Conservation (phyloP, 1,284 basidiomycete genomes). For the Apiotrichum gamsii region DNA sequence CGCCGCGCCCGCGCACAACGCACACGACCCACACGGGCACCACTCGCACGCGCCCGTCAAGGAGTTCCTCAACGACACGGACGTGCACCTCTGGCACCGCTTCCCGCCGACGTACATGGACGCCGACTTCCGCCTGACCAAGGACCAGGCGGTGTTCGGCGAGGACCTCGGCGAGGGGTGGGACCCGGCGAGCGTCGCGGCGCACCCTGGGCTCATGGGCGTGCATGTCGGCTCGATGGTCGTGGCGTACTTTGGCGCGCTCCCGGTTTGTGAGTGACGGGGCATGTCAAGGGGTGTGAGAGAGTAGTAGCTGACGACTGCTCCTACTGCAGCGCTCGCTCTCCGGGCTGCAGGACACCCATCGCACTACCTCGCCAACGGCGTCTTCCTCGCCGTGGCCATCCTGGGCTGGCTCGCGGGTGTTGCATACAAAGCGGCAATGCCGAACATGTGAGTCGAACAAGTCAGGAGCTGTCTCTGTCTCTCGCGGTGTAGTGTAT, state of each 20-base stretch:
- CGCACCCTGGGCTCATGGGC: slow-evolving; percentile 31
- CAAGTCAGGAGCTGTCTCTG: too few relatives aligned
- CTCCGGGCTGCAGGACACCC: slow-evolving; percentile 37
- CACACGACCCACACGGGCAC: slow-evolving; percentile 21
- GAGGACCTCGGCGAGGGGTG: slow-evolving; percentile 35
- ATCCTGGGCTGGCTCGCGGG: slow-evolving; percentile 39
- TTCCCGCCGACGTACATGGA: slow-evolving; percentile 39
- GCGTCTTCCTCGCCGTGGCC: slow-evolving; percentile 25
- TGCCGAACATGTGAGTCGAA: slow-evolving; percentile 33
- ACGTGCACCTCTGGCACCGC: slow-evolving; percentile 33
- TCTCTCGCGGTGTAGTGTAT: neutral
- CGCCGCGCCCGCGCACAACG: neutral
- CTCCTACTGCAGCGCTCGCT: slow-evolving; percentile 35
- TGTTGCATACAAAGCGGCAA: slow-evolving; percentile 32
- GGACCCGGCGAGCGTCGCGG: slow-evolving; percentile 23
- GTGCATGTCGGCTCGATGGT: slow-evolving; percentile 29
- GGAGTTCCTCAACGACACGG: slow-evolving; percentile 27
- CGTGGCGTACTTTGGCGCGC: slow-evolving; percentile 34
- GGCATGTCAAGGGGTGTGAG: too few relatives aligned
- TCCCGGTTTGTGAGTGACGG: slow-evolving; percentile 33
- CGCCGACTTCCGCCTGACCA: slow-evolving; percentile 34
- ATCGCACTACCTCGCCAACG: slow-evolving; percentile 33
- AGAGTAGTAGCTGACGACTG: too few relatives aligned
- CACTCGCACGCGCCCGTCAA: slow-evolving; percentile 28
- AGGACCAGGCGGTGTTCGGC: slow-evolving; percentile 35